Evolutionary conservation across 129 eudicot species (phyloP).

Genomic region (Apium graveolens): DNA sequence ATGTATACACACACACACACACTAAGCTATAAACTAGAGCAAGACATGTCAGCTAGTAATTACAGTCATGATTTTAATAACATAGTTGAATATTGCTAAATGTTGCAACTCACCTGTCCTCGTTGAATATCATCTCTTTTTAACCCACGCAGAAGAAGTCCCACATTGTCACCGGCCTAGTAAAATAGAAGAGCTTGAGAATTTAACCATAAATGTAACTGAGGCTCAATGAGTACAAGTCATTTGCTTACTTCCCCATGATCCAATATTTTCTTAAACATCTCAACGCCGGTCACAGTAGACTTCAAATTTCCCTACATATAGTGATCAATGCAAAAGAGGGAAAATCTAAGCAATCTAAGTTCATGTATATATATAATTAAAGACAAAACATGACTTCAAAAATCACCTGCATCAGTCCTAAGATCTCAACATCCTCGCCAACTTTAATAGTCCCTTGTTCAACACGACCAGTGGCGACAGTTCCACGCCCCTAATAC

Average conservation of each 20-base stretch:
- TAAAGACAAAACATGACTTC: not conserved
- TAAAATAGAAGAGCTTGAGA: conserved; percentile 7
- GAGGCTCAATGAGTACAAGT: not conserved
- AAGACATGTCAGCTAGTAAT: not conserved
- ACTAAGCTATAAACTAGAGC: not conserved
- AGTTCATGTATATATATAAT: conserved; percentile 8
- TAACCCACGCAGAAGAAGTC: conserved; percentile 90
- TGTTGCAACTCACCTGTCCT: conserved; percentile 61
- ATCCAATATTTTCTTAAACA: conserved; percentile 95
- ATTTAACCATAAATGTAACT: not conserved
- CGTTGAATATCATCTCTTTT: conserved; percentile 74
- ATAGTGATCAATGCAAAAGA: not conserved
- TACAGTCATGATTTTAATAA: not conserved
- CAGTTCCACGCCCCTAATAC: conserved; percentile 91
- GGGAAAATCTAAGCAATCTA: not conserved
- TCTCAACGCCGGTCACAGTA: conserved; percentile 94
- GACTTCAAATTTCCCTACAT: conserved; percentile 62
- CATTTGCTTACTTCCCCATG: conserved; percentile 53
- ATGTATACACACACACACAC: too few species aligned
- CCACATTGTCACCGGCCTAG: conserved; percentile 98
- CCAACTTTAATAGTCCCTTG: conserved; percentile 89
- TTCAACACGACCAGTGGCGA: conserved; percentile 96
- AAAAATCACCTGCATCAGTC: conserved; percentile 60
- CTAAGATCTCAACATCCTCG: conserved; percentile 88
- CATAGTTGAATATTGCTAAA: not conserved